These are phyloP conservation scores for Trichoderma brevicompactum DNA, from an alignment of 2,329 filamentous ascomycete species.

Conservation along the genomic window DNA sequence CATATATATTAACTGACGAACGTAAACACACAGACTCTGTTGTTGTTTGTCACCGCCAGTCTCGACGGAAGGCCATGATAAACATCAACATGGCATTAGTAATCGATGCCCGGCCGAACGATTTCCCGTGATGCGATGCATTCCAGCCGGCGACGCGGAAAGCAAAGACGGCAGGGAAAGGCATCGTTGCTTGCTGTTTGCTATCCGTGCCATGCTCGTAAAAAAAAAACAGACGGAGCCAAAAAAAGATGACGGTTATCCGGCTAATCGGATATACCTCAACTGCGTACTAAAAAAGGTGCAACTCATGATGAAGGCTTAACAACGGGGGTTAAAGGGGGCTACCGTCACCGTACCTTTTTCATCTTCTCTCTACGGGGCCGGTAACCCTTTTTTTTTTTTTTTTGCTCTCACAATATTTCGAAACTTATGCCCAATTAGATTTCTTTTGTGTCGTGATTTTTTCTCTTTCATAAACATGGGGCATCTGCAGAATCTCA, in stretches of 20 bases:
- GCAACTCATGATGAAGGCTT: not conserved
- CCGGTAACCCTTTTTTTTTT: not conserved
- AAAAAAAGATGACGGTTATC: conserved; percentile 2
- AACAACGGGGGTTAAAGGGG: not conserved
- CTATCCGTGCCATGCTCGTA: not conserved
- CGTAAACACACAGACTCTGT: not conserved
- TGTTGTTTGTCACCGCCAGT: not conserved
- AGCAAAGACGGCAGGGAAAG: not conserved
- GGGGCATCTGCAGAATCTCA: conserved; percentile 23
- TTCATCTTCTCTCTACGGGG: not conserved
- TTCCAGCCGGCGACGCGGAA: not conserved
- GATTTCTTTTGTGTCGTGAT: not conserved
- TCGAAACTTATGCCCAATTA: not conserved
- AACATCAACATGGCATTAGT: not conserved
- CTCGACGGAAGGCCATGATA: not conserved
- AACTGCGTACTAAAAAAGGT: not conserved
- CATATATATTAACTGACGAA: conserved; percentile 11
- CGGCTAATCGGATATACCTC: conserved; percentile 1
- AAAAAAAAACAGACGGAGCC: not conserved
- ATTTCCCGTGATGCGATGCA: not conserved
- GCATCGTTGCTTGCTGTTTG: conserved; percentile 4
- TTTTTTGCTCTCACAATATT: not conserved
- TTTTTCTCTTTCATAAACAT: not conserved
- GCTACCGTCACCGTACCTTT: not conserved
- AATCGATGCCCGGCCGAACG: not conserved